phyloP scores from a whole-genome alignment of 2,329 filamentous ascomycete species.

The Ramularia endophylla region DNA sequence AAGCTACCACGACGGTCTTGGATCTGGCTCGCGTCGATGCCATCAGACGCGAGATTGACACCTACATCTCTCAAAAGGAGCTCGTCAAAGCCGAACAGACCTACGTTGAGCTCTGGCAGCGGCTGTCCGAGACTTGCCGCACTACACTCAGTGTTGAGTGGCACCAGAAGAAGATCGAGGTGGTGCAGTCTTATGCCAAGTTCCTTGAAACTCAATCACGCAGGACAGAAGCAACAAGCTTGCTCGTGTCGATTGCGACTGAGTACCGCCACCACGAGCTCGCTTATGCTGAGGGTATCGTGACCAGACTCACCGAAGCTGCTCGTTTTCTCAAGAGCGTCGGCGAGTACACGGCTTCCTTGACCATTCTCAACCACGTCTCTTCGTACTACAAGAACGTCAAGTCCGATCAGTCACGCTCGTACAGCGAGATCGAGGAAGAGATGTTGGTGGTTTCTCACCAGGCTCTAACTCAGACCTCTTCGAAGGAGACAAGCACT shows the following conservation, averaged over 20 bases:
- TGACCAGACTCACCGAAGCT: constrained; percentile 32
- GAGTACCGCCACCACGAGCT: constrained; percentile 43
- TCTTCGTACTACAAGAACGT: constrained; percentile 30
- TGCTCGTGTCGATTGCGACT: constrained; percentile 44
- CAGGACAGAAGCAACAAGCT: constrained; percentile 39
- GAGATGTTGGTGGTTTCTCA: constrained; percentile 39
- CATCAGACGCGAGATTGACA: constrained; percentile 35
- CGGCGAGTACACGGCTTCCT: constrained; percentile 40
- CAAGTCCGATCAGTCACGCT: constrained; percentile 19
- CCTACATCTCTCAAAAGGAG: constrained; percentile 30
- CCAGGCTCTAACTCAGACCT: constrained; percentile 26
- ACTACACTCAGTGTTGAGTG: constrained; percentile 38
- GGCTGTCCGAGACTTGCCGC: constrained; percentile 43
- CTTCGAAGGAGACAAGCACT: constrained; percentile 28
- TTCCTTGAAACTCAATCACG: constrained; percentile 45
- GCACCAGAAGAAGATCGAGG: constrained; percentile 45
- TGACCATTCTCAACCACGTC: constrained; percentile 42
- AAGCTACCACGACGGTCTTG: constrained; percentile 27
- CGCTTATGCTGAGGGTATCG: constrained; percentile 21
- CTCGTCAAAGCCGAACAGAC: constrained; percentile 36
- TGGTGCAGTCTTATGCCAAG: constrained; percentile 41
- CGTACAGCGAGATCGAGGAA: constrained; percentile 39
- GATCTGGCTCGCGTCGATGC: constrained; percentile 31
- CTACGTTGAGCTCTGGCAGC: constrained; percentile 45
- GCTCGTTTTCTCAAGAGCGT: constrained; percentile 43